phyloP scores from a whole-genome alignment of 257 asterid genomes.

The Solanum virginianum region DNA sequence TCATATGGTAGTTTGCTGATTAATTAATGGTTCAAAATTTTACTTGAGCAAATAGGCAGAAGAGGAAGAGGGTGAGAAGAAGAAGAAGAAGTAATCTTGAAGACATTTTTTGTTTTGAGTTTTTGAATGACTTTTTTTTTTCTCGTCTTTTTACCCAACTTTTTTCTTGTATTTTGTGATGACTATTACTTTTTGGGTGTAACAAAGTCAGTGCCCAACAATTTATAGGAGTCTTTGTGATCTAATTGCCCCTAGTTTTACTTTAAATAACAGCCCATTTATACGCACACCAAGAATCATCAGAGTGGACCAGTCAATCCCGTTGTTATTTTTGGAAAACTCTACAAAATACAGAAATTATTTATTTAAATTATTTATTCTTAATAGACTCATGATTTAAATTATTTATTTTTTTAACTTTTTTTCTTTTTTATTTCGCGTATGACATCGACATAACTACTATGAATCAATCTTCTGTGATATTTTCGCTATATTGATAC shows the following conservation, averaged over 20 bases:
- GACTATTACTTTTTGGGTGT: neutral
- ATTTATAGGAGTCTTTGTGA: conserved; percentile 9
- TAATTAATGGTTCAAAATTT: neutral
- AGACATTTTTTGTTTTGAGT: conserved; percentile 8
- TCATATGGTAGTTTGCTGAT: neutral
- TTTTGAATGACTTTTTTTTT: neutral
- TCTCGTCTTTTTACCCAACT: neutral
- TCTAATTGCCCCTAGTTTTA: neutral
- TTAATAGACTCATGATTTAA: too few species aligned
- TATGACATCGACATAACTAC: too few species aligned
- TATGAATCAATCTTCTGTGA: too few species aligned
- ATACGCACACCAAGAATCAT: neutral
- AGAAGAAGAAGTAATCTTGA: conserved; percentile 20
- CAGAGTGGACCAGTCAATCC: neutral
- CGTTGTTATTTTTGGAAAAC: too few species aligned
- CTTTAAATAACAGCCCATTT: neutral
- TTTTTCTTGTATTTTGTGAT: neutral
- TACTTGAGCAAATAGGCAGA: conserved; percentile 29
- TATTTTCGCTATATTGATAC: too few species aligned
- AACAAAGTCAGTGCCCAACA: neutral
- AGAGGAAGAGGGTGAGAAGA: conserved; percentile 21
- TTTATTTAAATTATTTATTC: too few species aligned
- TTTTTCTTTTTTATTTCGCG: too few species aligned
- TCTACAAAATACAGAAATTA: too few species aligned
- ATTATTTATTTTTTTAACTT: too few species aligned